Evolutionary conservation across 345 rosid genomes (phyloP).

Genomic region (Citrus unshiu): DNA sequence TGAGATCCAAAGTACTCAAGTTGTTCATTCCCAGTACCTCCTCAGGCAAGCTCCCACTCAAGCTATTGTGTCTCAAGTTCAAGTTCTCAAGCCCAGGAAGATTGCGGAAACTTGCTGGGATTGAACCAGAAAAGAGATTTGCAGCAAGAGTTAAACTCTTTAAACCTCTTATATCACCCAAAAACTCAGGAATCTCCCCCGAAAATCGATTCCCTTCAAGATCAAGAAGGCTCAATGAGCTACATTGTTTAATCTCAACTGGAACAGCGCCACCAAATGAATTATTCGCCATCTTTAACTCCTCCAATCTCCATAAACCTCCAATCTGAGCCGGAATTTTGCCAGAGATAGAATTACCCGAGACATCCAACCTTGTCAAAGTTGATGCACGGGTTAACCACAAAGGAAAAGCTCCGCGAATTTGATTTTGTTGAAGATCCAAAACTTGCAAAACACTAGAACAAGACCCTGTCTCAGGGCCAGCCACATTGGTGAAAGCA

Average conservation of each 20-base stretch:
- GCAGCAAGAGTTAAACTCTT: constrained; percentile 56
- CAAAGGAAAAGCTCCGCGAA: constrained; percentile 54
- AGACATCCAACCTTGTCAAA: constrained; percentile 55
- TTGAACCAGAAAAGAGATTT: constrained; percentile 60
- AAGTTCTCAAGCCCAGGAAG: constrained; percentile 50
- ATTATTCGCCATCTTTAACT: constrained; percentile 66
- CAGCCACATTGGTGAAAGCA: constrained; percentile 39
- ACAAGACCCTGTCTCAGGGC: constrained; percentile 47
- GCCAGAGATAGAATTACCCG: constrained; percentile 68
- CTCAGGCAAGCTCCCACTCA: constrained; percentile 63
- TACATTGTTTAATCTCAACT: constrained; percentile 56
- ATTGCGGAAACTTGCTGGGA: constrained; percentile 51
- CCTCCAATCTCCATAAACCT: constrained; percentile 46
- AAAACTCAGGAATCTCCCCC: constrained; percentile 62
- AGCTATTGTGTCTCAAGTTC: constrained; percentile 46
- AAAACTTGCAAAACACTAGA: constrained; percentile 49
- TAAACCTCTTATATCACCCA: constrained; percentile 54
- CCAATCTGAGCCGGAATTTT: constrained; percentile 61
- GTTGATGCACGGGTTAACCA: constrained; percentile 55
- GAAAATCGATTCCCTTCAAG: constrained; percentile 63
- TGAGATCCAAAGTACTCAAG: constrained; percentile 68
- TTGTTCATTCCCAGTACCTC: constrained; percentile 53
- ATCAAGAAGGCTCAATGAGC: constrained; percentile 54
- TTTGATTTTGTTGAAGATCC: constrained; percentile 59
- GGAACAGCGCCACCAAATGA: constrained; percentile 62